Base-by-base conservation (phyloP, 139 green algal genomes). In the Chlamydomonas incerta region DNA sequence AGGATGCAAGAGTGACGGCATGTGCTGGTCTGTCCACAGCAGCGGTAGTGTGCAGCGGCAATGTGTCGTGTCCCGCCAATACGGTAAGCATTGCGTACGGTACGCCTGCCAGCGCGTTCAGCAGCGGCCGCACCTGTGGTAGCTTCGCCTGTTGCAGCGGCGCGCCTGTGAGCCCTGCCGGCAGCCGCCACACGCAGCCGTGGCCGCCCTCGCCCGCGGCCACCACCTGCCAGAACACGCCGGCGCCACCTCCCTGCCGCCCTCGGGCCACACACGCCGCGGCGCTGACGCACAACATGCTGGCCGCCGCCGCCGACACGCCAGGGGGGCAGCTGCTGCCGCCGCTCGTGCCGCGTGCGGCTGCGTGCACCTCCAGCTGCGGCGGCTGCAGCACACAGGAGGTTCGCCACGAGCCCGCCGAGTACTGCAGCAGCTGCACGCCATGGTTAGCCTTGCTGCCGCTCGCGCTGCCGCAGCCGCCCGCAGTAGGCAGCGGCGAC, bases 181-280 rank as follows among this genome's bases (percentile, higher is more conserved):
- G 2, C 79, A 85, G 79, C 23, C 66, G 79, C 79, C 79, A 85
- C 24, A 85, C 79, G 66, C 23, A 35, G 26, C 47, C 79, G 24
- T 21, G 65, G 4, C 79, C 79, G 14, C n/a, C 66, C 14, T 75
- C 17, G 5, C 79, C 79, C 21, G 65, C 79, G 24, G 79, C 79
- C 24, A 50, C n/a, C 6, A 85, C 33, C 79, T 85, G 79, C 79
- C 79, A 85, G 63, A 50, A 85, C 47, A 50, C 55, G 65, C 26
- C 4, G 20, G 41, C 41, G 41, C 41, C 41, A 50, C 41, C 41
- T 50, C 6, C 6, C 41, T 50, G 41, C 41, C 41, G 41, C 41
- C 41, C 41, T 8, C 41, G 41, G 8, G 41, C 41, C 5, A 50
- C 41, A 8, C 41, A 50, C 6, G 41, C 41, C 41, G 41, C 47